Evolutionary conservation across 1,284 basidiomycete genomes (phyloP).

Genomic region (Meripilus lineatus): DNA sequence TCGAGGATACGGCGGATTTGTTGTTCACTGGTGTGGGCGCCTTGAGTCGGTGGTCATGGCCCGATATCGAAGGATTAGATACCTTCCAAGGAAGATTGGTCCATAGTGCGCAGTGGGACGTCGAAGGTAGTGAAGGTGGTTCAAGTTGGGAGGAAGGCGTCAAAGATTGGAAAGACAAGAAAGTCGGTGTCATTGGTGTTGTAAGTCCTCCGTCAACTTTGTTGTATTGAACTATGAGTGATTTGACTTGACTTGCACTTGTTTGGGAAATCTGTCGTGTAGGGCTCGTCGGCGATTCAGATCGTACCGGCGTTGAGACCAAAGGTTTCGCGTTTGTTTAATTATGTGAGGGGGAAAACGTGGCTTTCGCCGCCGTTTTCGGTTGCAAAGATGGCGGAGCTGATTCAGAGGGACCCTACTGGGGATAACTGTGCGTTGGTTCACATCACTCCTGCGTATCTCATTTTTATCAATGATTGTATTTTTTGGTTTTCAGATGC

Average conservation of each 20-base stretch:
- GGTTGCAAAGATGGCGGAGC: slow-evolving; percentile 31
- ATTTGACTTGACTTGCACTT: no score
- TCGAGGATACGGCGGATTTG: slow-evolving; percentile 15
- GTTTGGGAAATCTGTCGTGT: background rate
- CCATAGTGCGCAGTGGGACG: slow-evolving; percentile 50
- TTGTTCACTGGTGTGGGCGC: slow-evolving; percentile 12
- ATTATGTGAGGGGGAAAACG: slow-evolving; percentile 58
- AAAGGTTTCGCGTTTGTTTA: slow-evolving; percentile 43
- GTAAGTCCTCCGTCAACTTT: slow-evolving; percentile 28
- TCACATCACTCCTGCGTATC: background rate
- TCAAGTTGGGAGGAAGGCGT: slow-evolving; percentile 45
- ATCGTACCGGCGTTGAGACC: slow-evolving; percentile 56
- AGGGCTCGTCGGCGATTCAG: slow-evolving; percentile 66
- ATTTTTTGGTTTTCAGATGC: slow-evolving; percentile 16
- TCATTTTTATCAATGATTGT: background rate
- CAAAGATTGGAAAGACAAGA: slow-evolving; percentile 48
- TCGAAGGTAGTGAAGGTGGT: slow-evolving; percentile 34
- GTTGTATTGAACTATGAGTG: no score
- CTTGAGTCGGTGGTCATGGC: slow-evolving; percentile 16
- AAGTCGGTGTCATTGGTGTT: slow-evolving; percentile 57
- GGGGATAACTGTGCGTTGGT: slow-evolving; percentile 39
- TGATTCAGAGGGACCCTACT: slow-evolving; percentile 32
- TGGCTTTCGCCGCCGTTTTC: slow-evolving; percentile 54
- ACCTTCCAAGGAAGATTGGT: slow-evolving; percentile 12
- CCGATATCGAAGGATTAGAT: slow-evolving; percentile 14